Percentiles rank a stretch among this genome's conserved stretches.
phyloP scores from a whole-genome alignment of 2,329 filamentous ascomycete species.

The Aureobasidium pullulans region DNA sequence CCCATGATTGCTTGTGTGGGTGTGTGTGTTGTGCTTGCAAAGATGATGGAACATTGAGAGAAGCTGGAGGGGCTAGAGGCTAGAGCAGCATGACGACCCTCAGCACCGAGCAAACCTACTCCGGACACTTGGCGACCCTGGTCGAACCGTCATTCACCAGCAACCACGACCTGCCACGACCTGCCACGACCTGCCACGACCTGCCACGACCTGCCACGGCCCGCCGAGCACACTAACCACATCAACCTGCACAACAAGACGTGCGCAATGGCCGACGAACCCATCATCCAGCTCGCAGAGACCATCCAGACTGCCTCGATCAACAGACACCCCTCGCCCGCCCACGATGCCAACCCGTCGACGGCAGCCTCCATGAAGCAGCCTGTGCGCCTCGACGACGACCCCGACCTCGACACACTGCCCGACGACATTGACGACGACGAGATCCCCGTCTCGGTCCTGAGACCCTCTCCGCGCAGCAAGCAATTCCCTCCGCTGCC shows the following conservation, averaged over 20 bases:
- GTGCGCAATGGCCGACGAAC: conserved; percentile 24
- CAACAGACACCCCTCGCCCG: conserved; percentile 61
- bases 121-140: too few species aligned
- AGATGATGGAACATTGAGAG: neutral
- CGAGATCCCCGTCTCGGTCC: conserved; percentile 61
- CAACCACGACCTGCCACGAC: too few species aligned
- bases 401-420: conserved; percentile 26
- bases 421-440: conserved; percentile 48
- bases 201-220: too few species aligned
- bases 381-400: conserved; percentile 44
- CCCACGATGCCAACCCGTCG: conserved; percentile 72
- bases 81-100: neutral
- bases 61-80: neutral
- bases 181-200: too few species aligned
- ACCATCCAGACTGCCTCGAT: conserved; percentile 76
- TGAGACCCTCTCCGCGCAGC: conserved; percentile 48
- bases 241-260: neutral
- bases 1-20: conserved; percentile 32
- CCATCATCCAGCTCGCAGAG: conserved; percentile 56
- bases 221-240: neutral
- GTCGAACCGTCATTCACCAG: too few species aligned
- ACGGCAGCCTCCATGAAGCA: conserved; percentile 63
- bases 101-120: too few species aligned
- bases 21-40: neutral
- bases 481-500: conserved; percentile 61